Evolutionary conservation across 2,329 filamentous ascomycete genomes (phyloP), one percentile per base, ranked within the genome.

Genomic region (Diaporthe destruens): DNA sequence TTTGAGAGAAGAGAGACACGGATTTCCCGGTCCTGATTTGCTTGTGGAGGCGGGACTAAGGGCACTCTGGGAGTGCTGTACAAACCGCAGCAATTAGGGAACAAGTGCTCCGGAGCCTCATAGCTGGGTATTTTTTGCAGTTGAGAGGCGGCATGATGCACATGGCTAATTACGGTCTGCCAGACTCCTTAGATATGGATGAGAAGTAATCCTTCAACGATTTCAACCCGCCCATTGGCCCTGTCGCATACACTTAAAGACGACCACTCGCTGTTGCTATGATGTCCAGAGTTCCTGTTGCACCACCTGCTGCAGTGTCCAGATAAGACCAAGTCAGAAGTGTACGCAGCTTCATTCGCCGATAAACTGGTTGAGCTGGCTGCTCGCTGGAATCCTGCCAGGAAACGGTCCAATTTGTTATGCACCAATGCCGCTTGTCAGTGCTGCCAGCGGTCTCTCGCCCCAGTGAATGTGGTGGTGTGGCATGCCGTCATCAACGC

Each of bases 401-500:
- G 44, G 25, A 6, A 29, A 66, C 29, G 9, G 39, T 23, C 9
- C 34, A 32, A 42, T 11, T 14, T 12, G n/a, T 42, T 42, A 70
- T 23, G 55, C 25, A 54, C 55, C 68, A 70, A 70, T 70, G 55
- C 49, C 34, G 20, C 44, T n/a, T 5, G 12, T 39, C 18, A 32
- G 32, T 34, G 39, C 1, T 66, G 47, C 47, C 20, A 23, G 32
- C n/a, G n/a, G 61, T 1, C n/a, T 53, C 32, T 66, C 16, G 12
- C 47, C 25, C 51, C 32, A 5, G 44, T 32, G 34, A 5, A 44
- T 39, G 49, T 32, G 44, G 42, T 42, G 44, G 56, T 70, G 68
- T 59, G 55, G 68, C 55, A 51, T 36, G 44, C 53, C 55, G 55
- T 70, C 68, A 61, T 70, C 32, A 5, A 47, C 12, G 39, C 39